phyloP scores from a whole-genome alignment of 2,329 filamentous ascomycete genomes.

The Colletotrichum viniferum region DNA sequence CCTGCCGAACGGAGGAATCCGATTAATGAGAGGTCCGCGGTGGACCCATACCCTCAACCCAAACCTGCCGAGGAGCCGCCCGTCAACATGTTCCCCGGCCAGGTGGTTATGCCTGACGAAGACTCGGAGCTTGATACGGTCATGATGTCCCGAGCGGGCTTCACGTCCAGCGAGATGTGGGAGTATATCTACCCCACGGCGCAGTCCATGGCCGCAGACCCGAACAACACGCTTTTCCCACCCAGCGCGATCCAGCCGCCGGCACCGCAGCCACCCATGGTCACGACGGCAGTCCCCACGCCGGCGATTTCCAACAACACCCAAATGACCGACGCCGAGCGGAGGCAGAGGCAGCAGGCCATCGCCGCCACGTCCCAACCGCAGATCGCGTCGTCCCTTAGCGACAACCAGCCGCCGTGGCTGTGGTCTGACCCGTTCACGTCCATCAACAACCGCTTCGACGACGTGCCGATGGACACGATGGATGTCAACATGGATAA shows the following conservation, averaged over 20 bases:
- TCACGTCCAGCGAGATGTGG: constrained; percentile 16
- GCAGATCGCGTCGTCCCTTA: constrained; percentile 25
- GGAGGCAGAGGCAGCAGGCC: constrained; percentile 24
- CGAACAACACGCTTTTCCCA: constrained; percentile 10
- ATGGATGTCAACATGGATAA: constrained; percentile 38
- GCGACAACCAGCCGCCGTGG: constrained; percentile 43
- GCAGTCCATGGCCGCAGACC: constrained; percentile 11
- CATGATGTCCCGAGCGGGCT: constrained; percentile 16
- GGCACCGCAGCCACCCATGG: background rate
- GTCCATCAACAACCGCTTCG: constrained; percentile 30
- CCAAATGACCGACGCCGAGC: constrained; percentile 17
- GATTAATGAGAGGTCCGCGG: background rate
- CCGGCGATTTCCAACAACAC: background rate
- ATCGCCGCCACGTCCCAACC: constrained; percentile 26
- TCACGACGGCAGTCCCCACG: background rate
- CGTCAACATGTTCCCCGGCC: background rate
- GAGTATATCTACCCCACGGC: constrained; percentile 19
- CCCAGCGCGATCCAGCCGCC: background rate
- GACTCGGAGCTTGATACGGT: constrained; percentile 9
- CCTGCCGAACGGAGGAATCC: background rate
- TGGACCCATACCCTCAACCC: background rate
- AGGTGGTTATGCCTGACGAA: background rate
- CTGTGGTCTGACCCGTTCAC: constrained; percentile 44
- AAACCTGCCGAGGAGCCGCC: background rate
- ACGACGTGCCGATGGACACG: constrained; percentile 32